Percentiles rank a stretch among this genome's conserved stretches.
These are phyloP conservation scores for Calonectria hawksworthii DNA, from an alignment of 2,329 filamentous ascomycete species.

Conservation along the genomic window DNA sequence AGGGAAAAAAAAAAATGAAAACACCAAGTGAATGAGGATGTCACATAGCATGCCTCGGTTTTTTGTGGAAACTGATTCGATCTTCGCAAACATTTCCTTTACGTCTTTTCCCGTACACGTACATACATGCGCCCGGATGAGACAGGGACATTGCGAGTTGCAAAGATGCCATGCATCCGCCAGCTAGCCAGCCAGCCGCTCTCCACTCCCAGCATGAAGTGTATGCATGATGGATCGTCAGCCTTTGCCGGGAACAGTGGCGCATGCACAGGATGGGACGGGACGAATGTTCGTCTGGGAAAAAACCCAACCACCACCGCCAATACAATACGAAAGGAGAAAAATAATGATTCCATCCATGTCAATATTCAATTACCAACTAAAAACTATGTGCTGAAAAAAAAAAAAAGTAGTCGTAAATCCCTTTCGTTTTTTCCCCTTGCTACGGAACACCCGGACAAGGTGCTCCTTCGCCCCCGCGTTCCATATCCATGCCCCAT, in stretches of 20 bases:
- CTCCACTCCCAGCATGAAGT: conserved; percentile 1
- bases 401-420: neutral
- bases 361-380: conserved; percentile 1
- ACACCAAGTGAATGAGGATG: neutral
- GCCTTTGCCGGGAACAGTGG: neutral
- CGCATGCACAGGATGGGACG: neutral
- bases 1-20: neutral
- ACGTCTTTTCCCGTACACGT: neutral
- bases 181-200: neutral
- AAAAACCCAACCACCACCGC: too few species aligned
- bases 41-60: neutral
- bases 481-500: neutral
- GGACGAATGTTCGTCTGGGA: neutral
- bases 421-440: neutral
- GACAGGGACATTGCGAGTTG: neutral
- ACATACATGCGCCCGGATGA: neutral
- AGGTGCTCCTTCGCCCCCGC: neutral
- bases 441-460: neutral
- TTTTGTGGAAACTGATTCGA: neutral
- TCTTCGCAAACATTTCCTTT: conserved; percentile 10
- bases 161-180: neutral
- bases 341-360: neutral
- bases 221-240: neutral
- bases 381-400: conserved; percentile 2
- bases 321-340: neutral